phyloP scores from a whole-genome alignment of 805 yeast genomes.

The Yarrowia sp. region DNA sequence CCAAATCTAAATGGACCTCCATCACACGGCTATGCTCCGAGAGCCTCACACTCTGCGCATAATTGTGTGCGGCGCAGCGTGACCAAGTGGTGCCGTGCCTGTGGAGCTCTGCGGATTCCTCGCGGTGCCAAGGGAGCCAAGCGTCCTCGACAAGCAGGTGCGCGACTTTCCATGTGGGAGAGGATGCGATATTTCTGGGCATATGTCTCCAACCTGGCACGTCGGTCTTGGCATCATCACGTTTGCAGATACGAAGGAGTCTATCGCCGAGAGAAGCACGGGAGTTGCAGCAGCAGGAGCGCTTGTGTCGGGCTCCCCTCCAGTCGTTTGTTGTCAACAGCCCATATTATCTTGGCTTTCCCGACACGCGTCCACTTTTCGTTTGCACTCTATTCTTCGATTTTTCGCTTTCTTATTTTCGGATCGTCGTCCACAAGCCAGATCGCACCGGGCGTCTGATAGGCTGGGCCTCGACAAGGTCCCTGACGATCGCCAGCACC shows the following conservation, averaged over 20 bases:
- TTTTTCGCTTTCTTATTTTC: neutral
- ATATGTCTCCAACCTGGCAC: too few relatives aligned
- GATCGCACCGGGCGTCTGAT: neutral
- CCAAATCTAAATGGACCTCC: conserved; percentile 2
- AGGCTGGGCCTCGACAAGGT: neutral
- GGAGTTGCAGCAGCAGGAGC: neutral
- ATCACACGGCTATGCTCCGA: conserved; percentile 16
- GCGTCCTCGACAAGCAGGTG: too few relatives aligned
- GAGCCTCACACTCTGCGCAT: conserved; percentile 7
- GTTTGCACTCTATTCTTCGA: too few relatives aligned
- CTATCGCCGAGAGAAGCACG: conserved; percentile 10
- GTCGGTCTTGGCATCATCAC: conserved; percentile 19
- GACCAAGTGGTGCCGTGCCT: too few relatives aligned
- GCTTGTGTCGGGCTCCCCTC: neutral
- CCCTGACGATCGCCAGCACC: conserved; percentile 14
- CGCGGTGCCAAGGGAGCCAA: too few relatives aligned
- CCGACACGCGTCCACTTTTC: neutral
- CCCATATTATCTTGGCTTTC: neutral
- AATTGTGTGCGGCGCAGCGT: neutral
- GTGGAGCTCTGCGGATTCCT: too few relatives aligned
- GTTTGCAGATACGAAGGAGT: conserved; percentile 11
- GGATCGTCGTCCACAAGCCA: conserved; percentile 1
- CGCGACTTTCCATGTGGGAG: neutral
- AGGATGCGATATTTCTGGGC: neutral
- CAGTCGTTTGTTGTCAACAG: conserved; percentile 15